These are phyloP conservation scores for Ophiostoma australiae DNA, from an alignment of 2,329 filamentous ascomycete species.

Conservation along the genomic window DNA sequence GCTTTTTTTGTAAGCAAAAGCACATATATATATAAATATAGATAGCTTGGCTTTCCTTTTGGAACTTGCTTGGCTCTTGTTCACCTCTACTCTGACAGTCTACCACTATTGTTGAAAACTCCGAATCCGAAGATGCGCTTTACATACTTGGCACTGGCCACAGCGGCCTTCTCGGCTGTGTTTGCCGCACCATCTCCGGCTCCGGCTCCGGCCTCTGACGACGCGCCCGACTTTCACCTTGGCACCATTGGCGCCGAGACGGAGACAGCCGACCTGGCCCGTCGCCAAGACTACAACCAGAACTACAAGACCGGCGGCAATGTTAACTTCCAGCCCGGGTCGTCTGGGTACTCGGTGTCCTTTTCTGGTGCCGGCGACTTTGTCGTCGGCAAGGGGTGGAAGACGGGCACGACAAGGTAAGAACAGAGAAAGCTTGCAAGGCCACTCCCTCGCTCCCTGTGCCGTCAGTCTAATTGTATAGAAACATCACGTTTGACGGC, in stretches of 20 bases:
- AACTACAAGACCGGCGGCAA: slow-evolving; percentile 40
- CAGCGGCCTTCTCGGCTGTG: slow-evolving; percentile 29
- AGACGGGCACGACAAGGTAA: slow-evolving; percentile 41
- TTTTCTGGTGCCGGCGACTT: slow-evolving; percentile 48
- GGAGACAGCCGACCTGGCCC: slow-evolving; percentile 29
- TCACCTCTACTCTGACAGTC: neutral
- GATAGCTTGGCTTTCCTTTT: neutral
- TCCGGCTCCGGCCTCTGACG: slow-evolving; percentile 22
- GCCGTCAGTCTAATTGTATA: neutral
- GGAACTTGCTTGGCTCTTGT: neutral
- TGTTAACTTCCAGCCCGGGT: slow-evolving; percentile 32
- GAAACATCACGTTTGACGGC: slow-evolving; percentile 34
- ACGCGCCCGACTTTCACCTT: slow-evolving; percentile 32
- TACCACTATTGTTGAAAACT: neutral
- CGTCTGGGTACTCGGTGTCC: slow-evolving; percentile 39
- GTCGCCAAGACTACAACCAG: slow-evolving; percentile 39
- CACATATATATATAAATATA: neutral
- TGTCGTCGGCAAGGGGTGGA: slow-evolving; percentile 57
- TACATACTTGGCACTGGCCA: slow-evolving; percentile 28
- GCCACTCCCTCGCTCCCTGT: too few relatives aligned
- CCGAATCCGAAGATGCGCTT: slow-evolving; percentile 19
- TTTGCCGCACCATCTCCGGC: slow-evolving; percentile 28
- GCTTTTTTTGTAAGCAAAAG: neutral
- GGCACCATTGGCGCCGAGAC: slow-evolving; percentile 29
- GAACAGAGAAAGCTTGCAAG: neutral